These are phyloP conservation scores for Irpex lacteus DNA, from an alignment of 1,284 basidiomycete species.

Conservation along the genomic window DNA sequence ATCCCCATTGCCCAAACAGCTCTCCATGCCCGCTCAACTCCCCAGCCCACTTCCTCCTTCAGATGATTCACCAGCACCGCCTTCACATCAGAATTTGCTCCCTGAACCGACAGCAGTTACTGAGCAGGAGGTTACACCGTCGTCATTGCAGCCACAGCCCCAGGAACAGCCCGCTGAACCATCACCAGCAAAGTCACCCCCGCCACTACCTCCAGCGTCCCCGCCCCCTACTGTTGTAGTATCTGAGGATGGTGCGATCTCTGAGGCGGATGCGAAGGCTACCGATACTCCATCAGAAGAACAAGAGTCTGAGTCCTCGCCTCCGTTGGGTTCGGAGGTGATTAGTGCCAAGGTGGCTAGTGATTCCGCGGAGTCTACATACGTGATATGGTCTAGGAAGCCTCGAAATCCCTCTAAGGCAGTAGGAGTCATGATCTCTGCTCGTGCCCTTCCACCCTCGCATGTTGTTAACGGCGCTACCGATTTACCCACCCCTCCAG, in stretches of 20 bases:
- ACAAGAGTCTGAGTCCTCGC: background rate
- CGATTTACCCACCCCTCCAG: constrained; percentile 47
- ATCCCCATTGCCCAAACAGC: constrained; percentile 36
- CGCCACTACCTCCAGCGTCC: background rate
- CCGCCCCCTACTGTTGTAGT: too few species aligned
- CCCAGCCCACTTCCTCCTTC: constrained; percentile 28
- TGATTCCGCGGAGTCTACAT: constrained; percentile 23
- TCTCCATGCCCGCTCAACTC: constrained; percentile 33
- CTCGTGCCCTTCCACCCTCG: constrained; percentile 54
- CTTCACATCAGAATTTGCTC: constrained; percentile 9
- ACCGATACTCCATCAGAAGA: background rate
- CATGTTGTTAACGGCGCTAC: constrained; percentile 52
- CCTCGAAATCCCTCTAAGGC: constrained; percentile 58
- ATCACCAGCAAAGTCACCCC: background rate
- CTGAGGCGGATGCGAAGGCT: background rate
- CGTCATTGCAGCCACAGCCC: constrained; percentile 7
- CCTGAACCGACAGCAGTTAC: constrained; percentile 10
- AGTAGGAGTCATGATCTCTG: constrained; percentile 66
- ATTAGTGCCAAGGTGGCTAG: constrained; percentile 4
- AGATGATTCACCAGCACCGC: constrained; percentile 13
- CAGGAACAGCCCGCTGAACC: background rate
- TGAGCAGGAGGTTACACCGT: constrained; percentile 12
- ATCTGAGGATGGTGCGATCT: background rate
- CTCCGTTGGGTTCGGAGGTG: constrained; percentile 5
- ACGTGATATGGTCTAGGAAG: constrained; percentile 67